phyloP scores from a whole-genome alignment of 2,329 filamentous ascomycete species.

The Aspergillus sp. region DNA sequence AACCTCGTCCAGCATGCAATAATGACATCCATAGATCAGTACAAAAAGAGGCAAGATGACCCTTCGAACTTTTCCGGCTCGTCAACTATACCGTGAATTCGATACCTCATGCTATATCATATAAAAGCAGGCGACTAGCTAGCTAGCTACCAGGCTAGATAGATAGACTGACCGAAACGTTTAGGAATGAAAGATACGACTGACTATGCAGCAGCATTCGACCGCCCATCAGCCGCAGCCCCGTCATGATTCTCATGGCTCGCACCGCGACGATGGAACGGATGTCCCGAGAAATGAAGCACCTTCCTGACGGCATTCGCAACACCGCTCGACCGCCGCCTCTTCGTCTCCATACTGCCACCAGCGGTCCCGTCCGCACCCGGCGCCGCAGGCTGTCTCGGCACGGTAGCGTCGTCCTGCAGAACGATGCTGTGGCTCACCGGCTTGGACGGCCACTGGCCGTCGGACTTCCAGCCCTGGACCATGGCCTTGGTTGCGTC shows the following conservation, averaged over 20 bases:
- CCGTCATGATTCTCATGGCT: constrained; percentile 10
- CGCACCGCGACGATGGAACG: constrained; percentile 30
- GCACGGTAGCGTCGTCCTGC: constrained; percentile 18
- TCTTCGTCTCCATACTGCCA: background rate
- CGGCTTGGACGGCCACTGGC: constrained; percentile 75
- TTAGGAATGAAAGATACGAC: too few species aligned
- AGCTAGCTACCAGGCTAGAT: too few species aligned
- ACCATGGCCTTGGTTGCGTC: constrained; percentile 77
- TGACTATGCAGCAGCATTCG: too few species aligned
- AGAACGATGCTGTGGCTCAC: constrained; percentile 25
- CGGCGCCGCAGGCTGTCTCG: constrained; percentile 9
- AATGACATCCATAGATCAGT: too few species aligned
- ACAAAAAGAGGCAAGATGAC: too few species aligned
- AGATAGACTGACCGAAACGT: too few species aligned
- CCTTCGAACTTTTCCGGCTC: too few species aligned
- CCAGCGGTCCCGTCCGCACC: constrained; percentile 1
- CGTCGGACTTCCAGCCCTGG: constrained; percentile 82
- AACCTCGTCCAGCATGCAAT: too few species aligned
- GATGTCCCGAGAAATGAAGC: constrained; percentile 26
- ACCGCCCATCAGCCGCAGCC: background rate
- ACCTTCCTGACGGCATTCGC: constrained; percentile 34
- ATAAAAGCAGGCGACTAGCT: too few species aligned
- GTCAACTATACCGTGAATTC: too few species aligned
- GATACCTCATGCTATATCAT: too few species aligned
- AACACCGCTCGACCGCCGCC: constrained; percentile 18